phyloP scores from a whole-genome alignment of 2,329 filamentous ascomycete genomes.

The Coleophoma eucalyptorum region DNA sequence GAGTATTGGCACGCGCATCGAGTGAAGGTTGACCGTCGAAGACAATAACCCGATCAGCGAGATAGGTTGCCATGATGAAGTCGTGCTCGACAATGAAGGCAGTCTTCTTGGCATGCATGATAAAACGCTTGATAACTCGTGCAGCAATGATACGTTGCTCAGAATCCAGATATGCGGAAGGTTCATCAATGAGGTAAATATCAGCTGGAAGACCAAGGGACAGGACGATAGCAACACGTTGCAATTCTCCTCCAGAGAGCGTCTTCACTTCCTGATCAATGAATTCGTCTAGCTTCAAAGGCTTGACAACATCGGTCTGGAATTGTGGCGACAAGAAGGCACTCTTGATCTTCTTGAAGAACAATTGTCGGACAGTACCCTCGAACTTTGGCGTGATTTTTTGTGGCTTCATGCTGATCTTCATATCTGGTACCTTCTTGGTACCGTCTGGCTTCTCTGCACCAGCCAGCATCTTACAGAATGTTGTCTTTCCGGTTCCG shows the following conservation, averaged over 20 bases:
- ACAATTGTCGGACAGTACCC: constrained; percentile 93
- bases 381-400: constrained; percentile 98
- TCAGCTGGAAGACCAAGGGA: constrained; percentile 94
- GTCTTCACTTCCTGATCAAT: constrained; percentile 99
- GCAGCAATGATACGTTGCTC: constrained; percentile 98
- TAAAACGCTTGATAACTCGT: constrained; percentile 98
- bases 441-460: constrained; percentile 85
- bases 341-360: constrained; percentile 99
- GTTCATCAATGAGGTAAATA: constrained; percentile 98
- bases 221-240: constrained; percentile 96
- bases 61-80: constrained; percentile 87
- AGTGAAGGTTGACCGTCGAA: constrained; percentile 94
- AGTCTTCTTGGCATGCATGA: constrained; percentile 99
- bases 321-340: constrained; percentile 96
- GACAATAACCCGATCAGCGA: constrained; percentile 93
- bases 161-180: constrained; percentile 94
- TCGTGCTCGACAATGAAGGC: constrained; percentile 99
- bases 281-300: constrained; percentile 97
- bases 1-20: constrained; percentile 80
- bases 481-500: constrained; percentile 98
- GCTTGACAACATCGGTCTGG: constrained; percentile 99
- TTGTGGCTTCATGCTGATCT: constrained; percentile 99
- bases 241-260: constrained; percentile 97
- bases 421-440: constrained; percentile 82
- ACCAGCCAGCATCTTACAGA: constrained; percentile 94